These are phyloP conservation scores for Mediolabrus comicus DNA, from an alignment of 108 stramenopile species.

Conservation along the genomic window DNA sequence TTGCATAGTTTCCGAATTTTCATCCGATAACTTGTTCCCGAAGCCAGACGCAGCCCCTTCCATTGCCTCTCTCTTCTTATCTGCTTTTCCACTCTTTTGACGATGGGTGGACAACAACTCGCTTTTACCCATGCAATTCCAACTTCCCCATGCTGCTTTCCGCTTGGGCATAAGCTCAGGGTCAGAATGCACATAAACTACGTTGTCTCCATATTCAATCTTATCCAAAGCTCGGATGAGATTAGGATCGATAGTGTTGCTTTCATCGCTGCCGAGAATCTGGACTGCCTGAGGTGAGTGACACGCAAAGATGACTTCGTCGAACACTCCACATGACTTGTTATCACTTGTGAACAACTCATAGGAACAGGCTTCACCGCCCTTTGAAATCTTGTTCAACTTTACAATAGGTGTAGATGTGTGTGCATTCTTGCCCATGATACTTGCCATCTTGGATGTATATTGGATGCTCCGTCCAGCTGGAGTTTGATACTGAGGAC, in stretches of 20 bases:
- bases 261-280: slow-evolving; percentile 48
- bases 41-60: slow-evolving; percentile 80
- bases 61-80: slow-evolving; percentile 52
- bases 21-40: slow-evolving; percentile 42
- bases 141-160: slow-evolving; percentile 85
- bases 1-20: background rate
- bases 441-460: slow-evolving; percentile 61
- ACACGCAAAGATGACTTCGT: slow-evolving; percentile 92
- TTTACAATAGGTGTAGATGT: slow-evolving; percentile 51
- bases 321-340: slow-evolving; percentile 57
- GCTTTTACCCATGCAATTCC: slow-evolving; percentile 91
- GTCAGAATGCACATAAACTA: slow-evolving; percentile 92
- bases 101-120: slow-evolving; percentile 32
- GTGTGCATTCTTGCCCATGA: slow-evolving; percentile 65
- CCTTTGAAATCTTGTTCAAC: slow-evolving; percentile 43
- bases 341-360: slow-evolving; percentile 51
- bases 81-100: slow-evolving; percentile 9
- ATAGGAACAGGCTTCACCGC: slow-evolving; percentile 6
- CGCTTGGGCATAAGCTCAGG: slow-evolving; percentile 83
- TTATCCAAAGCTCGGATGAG: slow-evolving; percentile 32
- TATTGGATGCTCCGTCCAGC: slow-evolving; percentile 73
- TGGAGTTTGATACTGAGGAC: slow-evolving; percentile 91
- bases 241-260: slow-evolving; percentile 26
- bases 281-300: slow-evolving; percentile 73
- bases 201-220: slow-evolving; percentile 86